Evolutionary conservation across 345 rosid genomes (phyloP).

Genomic region (Litchi chinensis): DNA sequence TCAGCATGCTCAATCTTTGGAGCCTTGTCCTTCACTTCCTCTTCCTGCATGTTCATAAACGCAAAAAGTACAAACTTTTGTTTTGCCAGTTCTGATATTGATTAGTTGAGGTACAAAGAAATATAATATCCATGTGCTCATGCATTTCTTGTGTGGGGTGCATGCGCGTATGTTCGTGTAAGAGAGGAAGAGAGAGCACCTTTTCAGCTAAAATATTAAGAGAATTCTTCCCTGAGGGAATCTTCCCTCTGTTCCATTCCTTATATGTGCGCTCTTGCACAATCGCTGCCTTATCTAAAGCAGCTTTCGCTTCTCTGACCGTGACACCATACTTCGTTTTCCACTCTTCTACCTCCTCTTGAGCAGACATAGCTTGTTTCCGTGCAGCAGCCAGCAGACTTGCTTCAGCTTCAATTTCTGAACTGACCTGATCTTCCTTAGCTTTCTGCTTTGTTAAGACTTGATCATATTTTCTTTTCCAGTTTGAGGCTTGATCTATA

Average conservation of each 20-base stretch:
- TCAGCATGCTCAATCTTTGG: conserved; percentile 75
- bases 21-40: conserved; percentile 71
- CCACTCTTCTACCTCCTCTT: conserved; percentile 50
- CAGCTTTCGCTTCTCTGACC: conserved; percentile 84
- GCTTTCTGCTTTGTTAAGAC: conserved; percentile 73
- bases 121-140: neutral
- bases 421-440: conserved; percentile 63
- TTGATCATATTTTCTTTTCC: conserved; percentile 79
- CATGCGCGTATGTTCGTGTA: neutral
- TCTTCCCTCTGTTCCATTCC: conserved; percentile 52
- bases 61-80: conserved; percentile 3
- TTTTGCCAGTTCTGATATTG: neutral
- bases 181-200: conserved; percentile 39
- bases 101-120: neutral
- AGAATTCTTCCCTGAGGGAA: conserved; percentile 51
- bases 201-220: conserved; percentile 57
- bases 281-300: conserved; percentile 88
- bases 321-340: conserved; percentile 79
- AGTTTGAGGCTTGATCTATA: conserved; percentile 64
- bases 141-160: neutral
- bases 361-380: conserved; percentile 84
- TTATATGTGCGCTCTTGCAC: conserved; percentile 78
- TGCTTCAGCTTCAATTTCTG: conserved; percentile 91
- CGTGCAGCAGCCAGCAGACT: conserved; percentile 84
- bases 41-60: conserved; percentile 59